Percentiles rank a stretch among this genome's conserved stretches.
Conservation (phyloP, 176 grass and related monocot genomes). For the Miscanthus lutarioriparius region DNA sequence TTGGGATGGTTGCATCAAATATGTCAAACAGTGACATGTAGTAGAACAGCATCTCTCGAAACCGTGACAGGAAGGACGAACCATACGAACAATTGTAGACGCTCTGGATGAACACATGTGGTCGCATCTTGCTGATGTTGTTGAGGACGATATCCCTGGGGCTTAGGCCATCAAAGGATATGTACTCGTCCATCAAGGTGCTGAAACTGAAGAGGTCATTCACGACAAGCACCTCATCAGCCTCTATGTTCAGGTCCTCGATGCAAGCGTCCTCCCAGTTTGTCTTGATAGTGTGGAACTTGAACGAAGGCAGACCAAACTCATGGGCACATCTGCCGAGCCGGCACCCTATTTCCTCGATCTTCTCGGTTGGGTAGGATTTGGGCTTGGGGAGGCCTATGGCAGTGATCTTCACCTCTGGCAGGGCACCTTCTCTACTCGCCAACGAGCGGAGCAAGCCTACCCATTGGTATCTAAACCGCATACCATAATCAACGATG, state of each 20-base stretch:
- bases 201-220: conserved; percentile 11
- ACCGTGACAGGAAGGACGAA: neutral
- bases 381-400: neutral
- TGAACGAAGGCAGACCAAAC: conserved; percentile 40
- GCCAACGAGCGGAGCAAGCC: conserved; percentile 22
- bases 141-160: too few relatives aligned
- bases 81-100: neutral
- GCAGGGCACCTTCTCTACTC: conserved; percentile 18
- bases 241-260: conserved; percentile 30
- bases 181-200: neutral
- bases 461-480: conserved; percentile 46
- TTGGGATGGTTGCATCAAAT: neutral
- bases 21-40: neutral
- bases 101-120: too few relatives aligned
- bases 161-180: too few relatives aligned
- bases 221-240: conserved; percentile 45
- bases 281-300: conserved; percentile 11
- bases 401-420: conserved; percentile 48
- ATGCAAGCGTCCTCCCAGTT: conserved; percentile 34
- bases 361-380: conserved; percentile 19
- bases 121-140: too few relatives aligned
- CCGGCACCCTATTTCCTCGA: conserved; percentile 39
- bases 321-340: conserved; percentile 28
- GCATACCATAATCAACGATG: conserved; percentile 44
- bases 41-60: neutral